Evolutionary conservation across 441 rosid genomes (phyloP).

Genomic region (Dalechampia spathulata): DNA sequence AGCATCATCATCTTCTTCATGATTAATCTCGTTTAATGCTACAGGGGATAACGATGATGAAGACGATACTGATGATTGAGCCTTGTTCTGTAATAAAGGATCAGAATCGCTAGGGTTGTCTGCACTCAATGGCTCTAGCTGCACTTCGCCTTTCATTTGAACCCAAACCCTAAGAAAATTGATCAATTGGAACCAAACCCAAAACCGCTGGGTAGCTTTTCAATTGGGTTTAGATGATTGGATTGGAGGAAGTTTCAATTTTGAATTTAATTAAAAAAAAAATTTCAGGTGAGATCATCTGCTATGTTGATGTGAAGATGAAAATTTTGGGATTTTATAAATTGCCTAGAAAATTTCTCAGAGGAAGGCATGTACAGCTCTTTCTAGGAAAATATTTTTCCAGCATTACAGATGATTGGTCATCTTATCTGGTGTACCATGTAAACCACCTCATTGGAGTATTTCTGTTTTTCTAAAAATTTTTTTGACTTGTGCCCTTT

Average conservation of each 20-base stretch:
- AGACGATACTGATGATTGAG: constrained; percentile 1
- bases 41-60: constrained; percentile 13
- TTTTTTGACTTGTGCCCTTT: background rate
- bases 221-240: too few relatives aligned
- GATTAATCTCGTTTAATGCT: constrained; percentile 39
- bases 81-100: constrained; percentile 46
- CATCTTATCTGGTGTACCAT: background rate
- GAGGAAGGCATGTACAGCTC: too few relatives aligned
- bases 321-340: background rate
- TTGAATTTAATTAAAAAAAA: too few relatives aligned
- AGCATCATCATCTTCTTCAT: constrained; percentile 22
- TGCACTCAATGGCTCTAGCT: constrained; percentile 42
- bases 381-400: background rate
- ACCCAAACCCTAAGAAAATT: constrained; percentile 13
- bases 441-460: background rate
- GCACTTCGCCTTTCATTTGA: constrained; percentile 57
- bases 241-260: background rate
- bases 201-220: background rate
- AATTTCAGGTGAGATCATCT: too few relatives aligned
- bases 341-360: constrained; percentile 1
- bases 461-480: background rate
- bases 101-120: constrained; percentile 52
- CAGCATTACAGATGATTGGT: background rate
- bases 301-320: too few relatives aligned
- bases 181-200: too few relatives aligned